Base-by-base conservation (phyloP, 805 yeast species). In the Wickerhamiella azyma region DNA sequence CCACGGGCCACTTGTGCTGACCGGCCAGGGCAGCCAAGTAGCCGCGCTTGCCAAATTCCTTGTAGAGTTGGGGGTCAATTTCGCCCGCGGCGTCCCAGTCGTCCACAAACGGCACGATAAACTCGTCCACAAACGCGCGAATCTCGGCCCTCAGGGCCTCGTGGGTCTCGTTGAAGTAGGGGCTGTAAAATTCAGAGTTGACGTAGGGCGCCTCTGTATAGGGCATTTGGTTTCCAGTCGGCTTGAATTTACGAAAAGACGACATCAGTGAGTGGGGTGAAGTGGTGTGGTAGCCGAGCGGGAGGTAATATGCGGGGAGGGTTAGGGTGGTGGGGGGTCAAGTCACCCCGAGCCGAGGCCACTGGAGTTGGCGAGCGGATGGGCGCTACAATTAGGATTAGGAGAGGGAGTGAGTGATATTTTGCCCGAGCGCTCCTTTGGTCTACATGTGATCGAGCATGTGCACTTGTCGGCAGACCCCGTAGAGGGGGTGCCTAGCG, bases 41-140 rank as follows among this genome's bases (percentile, higher is more conserved):
- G n/a, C 71, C 71, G 19, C 65, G 57, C 38, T 56, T 51, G 39
- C 66, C 68, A 49, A 65, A 60, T 50, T 61, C 65, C 45, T 46
- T 45, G 50, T 58, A 62, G 19, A 63, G 50, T 28, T 55, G 39
- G 19, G 59, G 58, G 48, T 59, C 63, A 17, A 67, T 56, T 40
- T 56, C 67, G 32, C 63, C 64, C 32, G 47, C 55, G 47, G 52
- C 67, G 45, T 66, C 71, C 71, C 71, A 66, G 44, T 66, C 70
- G 44, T 64, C 68, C 6, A 62, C 68, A 41, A 56, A 56, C n/a
- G 71, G 71, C 45, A 52, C 59, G 38, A 67, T 53, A 48, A 50
- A 56, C 52, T 63, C 59, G 24, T 64, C 66, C 21, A 61, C 66
- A 58, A 66, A 66, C 37, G 46, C 60, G 13, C 69, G 61, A 24